Conservation (phyloP, 2,329 filamentous ascomycete genomes). For the Diplodia sapinea region DNA sequence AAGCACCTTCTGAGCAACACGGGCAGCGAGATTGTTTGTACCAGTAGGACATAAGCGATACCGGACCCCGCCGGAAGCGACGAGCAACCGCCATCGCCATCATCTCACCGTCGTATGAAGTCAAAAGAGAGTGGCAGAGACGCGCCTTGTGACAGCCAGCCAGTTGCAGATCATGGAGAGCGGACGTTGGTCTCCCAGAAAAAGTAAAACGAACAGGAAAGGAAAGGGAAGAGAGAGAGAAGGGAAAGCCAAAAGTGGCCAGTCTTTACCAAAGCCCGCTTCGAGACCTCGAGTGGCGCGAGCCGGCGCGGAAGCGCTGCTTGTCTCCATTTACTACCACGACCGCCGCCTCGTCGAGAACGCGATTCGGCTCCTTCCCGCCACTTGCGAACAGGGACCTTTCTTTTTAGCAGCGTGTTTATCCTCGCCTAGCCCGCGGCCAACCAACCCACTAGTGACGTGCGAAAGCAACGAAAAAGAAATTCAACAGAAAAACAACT, state of each 20-base stretch:
- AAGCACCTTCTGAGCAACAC: background rate
- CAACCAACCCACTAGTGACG: background rate
- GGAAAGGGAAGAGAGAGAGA: too few relatives aligned
- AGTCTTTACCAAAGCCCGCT: background rate
- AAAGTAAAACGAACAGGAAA: background rate
- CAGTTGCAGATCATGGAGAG: background rate
- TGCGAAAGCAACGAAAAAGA: background rate
- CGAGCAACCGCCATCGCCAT: too few relatives aligned
- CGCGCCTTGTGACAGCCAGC: background rate
- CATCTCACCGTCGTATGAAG: background rate
- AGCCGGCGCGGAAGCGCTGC: background rate
- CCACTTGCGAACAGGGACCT: background rate
- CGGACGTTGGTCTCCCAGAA: background rate
- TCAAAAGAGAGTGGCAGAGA: background rate
- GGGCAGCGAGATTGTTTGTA: background rate
- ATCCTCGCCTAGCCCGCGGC: background rate
- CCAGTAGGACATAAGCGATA: background rate
- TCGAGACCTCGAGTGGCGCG: background rate
- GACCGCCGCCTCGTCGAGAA: too few relatives aligned
- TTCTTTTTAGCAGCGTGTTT: background rate
- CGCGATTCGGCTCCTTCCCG: background rate
- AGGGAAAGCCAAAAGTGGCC: background rate
- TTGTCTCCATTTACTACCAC: background rate
- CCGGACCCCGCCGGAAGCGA: background rate
- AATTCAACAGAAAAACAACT: background rate